Base-by-base conservation (phyloP, 495 filamentous ascomycete genomes). In the Aspergillus affinis region DNA sequence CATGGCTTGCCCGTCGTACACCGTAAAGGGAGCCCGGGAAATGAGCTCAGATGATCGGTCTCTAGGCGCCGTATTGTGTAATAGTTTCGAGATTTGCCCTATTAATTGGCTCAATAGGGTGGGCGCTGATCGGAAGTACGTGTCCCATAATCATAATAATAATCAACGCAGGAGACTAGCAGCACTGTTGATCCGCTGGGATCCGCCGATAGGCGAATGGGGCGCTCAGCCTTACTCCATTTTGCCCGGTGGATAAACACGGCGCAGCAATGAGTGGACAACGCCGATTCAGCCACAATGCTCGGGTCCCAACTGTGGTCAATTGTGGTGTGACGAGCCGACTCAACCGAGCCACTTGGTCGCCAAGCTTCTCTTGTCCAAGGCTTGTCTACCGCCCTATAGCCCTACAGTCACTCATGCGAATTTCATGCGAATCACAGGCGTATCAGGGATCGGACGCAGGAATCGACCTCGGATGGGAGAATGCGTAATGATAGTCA, bases 311-410 rank as follows among this genome's bases (percentile, higher is more conserved):
- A 46, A 21, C 15, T n/a, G n/a, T n/a, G n/a, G n/a, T 3, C 7
- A 32, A 32, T 8, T n/a, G 50, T 30, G 50, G 50, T 52, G 23
- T 29, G 17, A 52, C 23, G 32, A 36, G 18, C 60, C 57, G 63
- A 30, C 12, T 50, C 47, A 55, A 20, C 59, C 64, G 68, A 68
- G 55, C 36, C 57, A 19, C 29, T 59, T 17, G n/a, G 23, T 50
- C 27, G 70, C 70, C 65, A 73, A 73, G 70, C 66, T 65, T 71
- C 60, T 60, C 61, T 55, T 65, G 64, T 65, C 61, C 15, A 61
- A 73, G 61, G 70, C 69, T 71, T 73, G 70, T 66, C 60, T 32
- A 9, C 17, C 45, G 55, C 55, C 55, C 47, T 58, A 58, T 58
- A 41, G 67, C 67, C 69, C 50, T 65, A 66, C 45, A 10, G 29